Conservation (phyloP, 1,139 yeast species). For the Protomyces inouyei region DNA sequence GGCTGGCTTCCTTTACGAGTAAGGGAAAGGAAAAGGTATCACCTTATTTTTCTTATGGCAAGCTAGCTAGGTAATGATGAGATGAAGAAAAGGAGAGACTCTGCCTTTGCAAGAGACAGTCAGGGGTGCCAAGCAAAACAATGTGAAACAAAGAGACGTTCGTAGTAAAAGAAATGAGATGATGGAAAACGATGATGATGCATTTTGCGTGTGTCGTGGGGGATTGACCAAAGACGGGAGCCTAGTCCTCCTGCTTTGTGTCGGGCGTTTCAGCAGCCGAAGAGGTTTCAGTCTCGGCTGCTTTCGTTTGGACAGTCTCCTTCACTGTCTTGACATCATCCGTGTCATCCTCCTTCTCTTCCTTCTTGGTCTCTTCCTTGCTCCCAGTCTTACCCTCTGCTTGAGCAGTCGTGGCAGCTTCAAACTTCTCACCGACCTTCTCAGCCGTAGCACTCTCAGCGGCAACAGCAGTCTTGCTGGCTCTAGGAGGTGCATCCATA, state of each 20-base stretch:
- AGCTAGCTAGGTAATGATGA: no score
- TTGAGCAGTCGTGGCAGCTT: not conserved
- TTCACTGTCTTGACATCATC: not conserved
- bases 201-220: no score
- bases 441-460: not conserved
- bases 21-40: no score
- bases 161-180: no score
- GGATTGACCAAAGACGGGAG: not conserved
- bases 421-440: not conserved
- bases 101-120: no score
- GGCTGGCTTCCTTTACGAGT: no score
- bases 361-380: not conserved
- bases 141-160: no score
- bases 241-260: not conserved
- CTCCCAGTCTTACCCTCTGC: not conserved
- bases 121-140: no score
- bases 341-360: not conserved
- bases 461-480: not conserved
- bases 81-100: no score
- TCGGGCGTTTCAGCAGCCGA: not conserved
- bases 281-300: not conserved
- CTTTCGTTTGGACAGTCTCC: not conserved
- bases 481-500: constrained; percentile 15
- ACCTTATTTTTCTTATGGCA: no score
- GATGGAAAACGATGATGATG: no score